phyloP scores from a whole-genome alignment of 163 green algal species.

The Chlamydomonas reinhardtii region DNA sequence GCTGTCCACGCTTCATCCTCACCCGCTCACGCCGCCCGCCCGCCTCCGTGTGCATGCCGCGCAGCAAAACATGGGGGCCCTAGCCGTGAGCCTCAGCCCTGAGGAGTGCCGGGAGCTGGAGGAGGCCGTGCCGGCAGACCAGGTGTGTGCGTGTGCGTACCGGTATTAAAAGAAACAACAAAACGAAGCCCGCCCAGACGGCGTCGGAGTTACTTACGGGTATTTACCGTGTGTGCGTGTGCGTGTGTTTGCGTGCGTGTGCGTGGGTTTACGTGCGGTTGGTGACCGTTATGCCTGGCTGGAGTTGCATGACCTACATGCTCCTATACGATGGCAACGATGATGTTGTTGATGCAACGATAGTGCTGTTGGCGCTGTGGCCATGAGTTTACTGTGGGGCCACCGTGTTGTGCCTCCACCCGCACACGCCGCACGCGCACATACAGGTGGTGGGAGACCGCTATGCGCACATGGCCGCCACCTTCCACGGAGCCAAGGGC shows the following conservation, averaged over 20 bases:
- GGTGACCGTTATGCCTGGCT: no score
- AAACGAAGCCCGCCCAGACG: no score
- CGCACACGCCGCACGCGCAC: no score
- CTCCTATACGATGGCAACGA: no score
- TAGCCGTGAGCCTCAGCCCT: slow-evolving; percentile 35
- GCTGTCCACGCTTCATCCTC: not conserved
- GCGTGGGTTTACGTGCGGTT: not conserved
- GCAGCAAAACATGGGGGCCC: slow-evolving; percentile 58
- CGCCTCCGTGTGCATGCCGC: not conserved
- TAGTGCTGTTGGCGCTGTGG: no score
- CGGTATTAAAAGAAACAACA: no score
- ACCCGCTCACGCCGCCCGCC: no score
- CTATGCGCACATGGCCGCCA: slow-evolving; percentile 28
- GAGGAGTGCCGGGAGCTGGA: slow-evolving; percentile 56
- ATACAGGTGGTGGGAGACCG: slow-evolving; percentile 13
- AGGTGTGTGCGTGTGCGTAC: not conserved
- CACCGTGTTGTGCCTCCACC: no score
- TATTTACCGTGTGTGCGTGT: slow-evolving; percentile 4
- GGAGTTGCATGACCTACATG: no score
- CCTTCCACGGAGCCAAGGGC: slow-evolving; percentile 33
- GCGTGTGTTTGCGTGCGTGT: not conserved
- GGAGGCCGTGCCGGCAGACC: slow-evolving; percentile 21
- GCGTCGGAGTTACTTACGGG: no score
- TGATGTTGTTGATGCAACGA: no score
- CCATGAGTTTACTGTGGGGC: no score